Evolutionary conservation across 176 grass and related monocot genomes (phyloP), one percentile per base, ranked within the genome.

Genomic region (Oryza rufipogon): DNA sequence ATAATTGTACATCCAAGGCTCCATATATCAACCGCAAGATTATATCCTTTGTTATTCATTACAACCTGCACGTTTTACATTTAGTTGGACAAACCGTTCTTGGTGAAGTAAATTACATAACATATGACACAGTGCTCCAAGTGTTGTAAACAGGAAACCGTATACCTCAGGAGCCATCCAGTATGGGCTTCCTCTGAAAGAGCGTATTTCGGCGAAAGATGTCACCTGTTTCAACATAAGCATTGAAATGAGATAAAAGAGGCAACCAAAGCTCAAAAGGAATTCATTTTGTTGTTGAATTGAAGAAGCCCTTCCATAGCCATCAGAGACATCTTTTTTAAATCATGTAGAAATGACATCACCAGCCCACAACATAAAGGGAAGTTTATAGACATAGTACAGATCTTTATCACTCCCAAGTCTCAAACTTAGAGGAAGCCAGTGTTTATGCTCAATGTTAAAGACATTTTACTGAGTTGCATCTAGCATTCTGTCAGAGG

Each of bases 131-230:
- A 63, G 17, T 19, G 70, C 13, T 81, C 23, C 5, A 75, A 81
- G 63, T 34, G 25, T 22, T 36, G 76, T 48, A 0, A 1, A 69
- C 52, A 54, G 12, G 39, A 52, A 68, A 68, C 22, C 28, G 32
- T 32, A 51, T 47, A 94, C 84, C 87, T 94, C 92, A 66, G 89
- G 92, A 85, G 92, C 92, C 87, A 94, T 94, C 92, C 92, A 94
- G 75, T 94, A 85, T 64, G 87, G 81, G 48, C 85, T 94, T 91
- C 92, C 92, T 75, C 74, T 91, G 10, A 83, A 80, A 66, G 89
- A 91, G 14, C 54, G 79, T 89, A 91, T 84, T 56, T 78, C 84
- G 84, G 86, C 78, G 17, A 89, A 87, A 66, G 89, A 75, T 61
- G 84, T 75, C 64, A 80, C 89, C 89, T 94, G 89, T 77, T 88